Evolutionary conservation across 257 asterid genomes (phyloP).

Genomic region (Solanum clarkiae): DNA sequence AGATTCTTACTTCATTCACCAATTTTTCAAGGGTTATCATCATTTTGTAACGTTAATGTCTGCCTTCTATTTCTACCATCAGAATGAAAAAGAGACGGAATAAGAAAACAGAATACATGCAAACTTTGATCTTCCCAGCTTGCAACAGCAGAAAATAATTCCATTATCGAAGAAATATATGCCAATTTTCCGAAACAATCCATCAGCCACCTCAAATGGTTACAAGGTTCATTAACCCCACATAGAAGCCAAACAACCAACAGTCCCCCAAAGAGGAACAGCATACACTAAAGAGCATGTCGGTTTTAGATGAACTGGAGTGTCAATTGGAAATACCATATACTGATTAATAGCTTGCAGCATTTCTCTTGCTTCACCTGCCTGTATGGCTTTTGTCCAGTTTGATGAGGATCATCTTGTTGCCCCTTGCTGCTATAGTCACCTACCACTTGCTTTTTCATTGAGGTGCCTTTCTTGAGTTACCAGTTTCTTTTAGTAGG

Average conservation of each 20-base stretch:
- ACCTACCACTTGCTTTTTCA: background rate
- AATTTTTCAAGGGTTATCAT: background rate
- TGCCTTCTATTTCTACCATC: background rate
- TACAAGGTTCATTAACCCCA: background rate
- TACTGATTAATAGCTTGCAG: background rate
- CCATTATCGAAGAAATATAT: background rate
- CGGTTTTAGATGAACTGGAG: background rate
- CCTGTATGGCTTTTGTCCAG: background rate
- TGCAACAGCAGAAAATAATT: background rate
- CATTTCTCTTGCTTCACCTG: background rate
- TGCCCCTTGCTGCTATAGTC: background rate
- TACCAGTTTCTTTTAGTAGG: background rate
- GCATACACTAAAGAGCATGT: background rate
- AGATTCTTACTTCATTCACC: background rate
- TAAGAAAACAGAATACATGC: background rate
- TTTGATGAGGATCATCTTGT: background rate
- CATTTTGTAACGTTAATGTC: background rate
- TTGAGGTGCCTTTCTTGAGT: background rate
- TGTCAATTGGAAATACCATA: background rate
- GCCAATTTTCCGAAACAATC: background rate
- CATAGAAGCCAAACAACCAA: background rate
- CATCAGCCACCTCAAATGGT: background rate
- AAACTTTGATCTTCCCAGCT: background rate
- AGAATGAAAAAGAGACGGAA: background rate
- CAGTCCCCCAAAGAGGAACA: background rate